Percentiles rank a stretch among this genome's conserved stretches.
Conservation (phyloP, 495 filamentous ascomycete genomes). For the Lepraria neglecta region DNA sequence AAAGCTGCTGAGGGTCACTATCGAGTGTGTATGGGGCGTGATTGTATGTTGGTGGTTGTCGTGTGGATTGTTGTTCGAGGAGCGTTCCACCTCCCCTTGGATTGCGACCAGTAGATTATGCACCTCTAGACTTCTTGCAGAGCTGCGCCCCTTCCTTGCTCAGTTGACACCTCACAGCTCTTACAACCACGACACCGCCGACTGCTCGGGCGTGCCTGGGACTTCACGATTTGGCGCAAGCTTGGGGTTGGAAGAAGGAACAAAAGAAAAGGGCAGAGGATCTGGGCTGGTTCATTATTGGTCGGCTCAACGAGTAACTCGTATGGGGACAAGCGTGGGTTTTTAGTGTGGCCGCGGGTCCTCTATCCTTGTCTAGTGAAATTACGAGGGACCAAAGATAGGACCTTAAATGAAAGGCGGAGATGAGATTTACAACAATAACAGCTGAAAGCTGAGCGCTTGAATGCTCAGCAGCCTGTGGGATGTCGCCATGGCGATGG, state of each 20-base stretch:
- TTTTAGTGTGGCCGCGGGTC: background rate
- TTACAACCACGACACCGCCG: slow-evolving; percentile 21
- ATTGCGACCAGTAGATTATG: slow-evolving; percentile 10
- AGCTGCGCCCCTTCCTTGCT: background rate
- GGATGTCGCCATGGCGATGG: slow-evolving; percentile 1
- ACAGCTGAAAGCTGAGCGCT: background rate
- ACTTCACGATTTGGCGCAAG: slow-evolving; percentile 14
- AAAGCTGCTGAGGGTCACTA: background rate
- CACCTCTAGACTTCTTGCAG: background rate
- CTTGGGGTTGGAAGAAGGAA: slow-evolving; percentile 3
- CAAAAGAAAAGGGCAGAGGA: slow-evolving; percentile 10
- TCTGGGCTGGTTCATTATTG: background rate
- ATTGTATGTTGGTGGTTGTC: background rate
- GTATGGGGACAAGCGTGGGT: background rate
- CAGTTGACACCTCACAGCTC: slow-evolving; percentile 15
- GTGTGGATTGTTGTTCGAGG: slow-evolving; percentile 11
- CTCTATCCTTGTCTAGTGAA: background rate
- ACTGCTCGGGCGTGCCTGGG: slow-evolving; percentile 15
- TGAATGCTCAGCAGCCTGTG: slow-evolving; percentile 1
- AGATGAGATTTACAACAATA: slow-evolving; percentile 3
- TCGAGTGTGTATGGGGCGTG: slow-evolving; percentile 7
- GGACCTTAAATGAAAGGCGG: background rate
- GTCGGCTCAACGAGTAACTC: background rate
- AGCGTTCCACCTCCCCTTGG: slow-evolving; percentile 11
- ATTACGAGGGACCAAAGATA: slow-evolving; percentile 1